Conservation (phyloP, 2,329 filamentous ascomycete species). For the Rutstroemia sp. region DNA sequence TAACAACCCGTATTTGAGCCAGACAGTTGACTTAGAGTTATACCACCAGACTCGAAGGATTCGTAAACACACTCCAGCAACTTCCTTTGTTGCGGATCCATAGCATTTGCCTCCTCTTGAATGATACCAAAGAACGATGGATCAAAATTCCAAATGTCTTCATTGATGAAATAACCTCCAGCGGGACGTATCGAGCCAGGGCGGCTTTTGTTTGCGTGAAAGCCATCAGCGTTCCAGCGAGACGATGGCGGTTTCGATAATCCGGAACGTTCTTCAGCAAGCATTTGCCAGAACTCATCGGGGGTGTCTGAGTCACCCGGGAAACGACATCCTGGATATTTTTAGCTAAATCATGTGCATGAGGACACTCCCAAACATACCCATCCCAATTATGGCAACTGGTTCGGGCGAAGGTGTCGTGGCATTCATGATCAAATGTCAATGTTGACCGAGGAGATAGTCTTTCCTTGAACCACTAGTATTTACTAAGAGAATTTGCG, state of each 20-base stretch:
- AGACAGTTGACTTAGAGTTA: conserved; percentile 8
- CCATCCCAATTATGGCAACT: conserved; percentile 32
- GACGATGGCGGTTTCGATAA: conserved; percentile 10
- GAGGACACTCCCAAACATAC: conserved; percentile 6
- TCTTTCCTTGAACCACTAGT: not conserved
- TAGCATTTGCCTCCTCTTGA: conserved; percentile 1
- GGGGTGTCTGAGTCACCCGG: conserved; percentile 34
- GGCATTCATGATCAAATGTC: not conserved
- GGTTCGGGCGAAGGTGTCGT: conserved; percentile 15
- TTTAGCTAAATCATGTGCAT: not conserved
- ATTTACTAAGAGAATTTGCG: no score
- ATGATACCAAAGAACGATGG: conserved; percentile 6
- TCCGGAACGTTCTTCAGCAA: conserved; percentile 10
- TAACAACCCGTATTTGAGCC: conserved; percentile 18
- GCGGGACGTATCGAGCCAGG: conserved; percentile 10
- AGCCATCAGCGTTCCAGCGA: conserved; percentile 16
- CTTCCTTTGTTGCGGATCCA: conserved; percentile 6
- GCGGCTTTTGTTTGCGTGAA: conserved; percentile 8
- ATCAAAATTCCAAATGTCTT: conserved; percentile 23
- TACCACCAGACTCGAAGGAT: conserved; percentile 2
- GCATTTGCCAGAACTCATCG: conserved; percentile 14
- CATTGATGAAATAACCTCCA: conserved; percentile 18
- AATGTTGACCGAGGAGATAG: not conserved
- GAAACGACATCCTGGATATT: conserved; percentile 34
- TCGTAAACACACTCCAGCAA: conserved; percentile 5